These are phyloP conservation scores for Viridothelium virens DNA, from an alignment of 495 filamentous ascomycete species.

Conservation along the genomic window DNA sequence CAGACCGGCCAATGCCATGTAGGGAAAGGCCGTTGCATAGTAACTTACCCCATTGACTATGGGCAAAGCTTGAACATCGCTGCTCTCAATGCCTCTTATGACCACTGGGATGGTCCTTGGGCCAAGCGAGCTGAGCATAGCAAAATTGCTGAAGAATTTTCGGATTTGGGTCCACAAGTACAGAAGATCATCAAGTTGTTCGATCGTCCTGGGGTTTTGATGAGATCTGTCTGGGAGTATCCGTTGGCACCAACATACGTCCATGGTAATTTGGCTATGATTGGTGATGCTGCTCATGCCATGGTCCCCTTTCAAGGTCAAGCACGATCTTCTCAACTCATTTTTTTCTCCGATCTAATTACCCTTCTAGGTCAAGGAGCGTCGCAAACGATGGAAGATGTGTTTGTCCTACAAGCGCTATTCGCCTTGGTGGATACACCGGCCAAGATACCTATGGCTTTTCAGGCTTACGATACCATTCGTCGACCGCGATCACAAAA, in stretches of 20 bases:
- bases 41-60: constrained; percentile 20
- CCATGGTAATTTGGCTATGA: constrained; percentile 19
- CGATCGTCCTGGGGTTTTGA: constrained; percentile 1
- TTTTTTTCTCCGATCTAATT: neutral
- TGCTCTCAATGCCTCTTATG: constrained; percentile 2
- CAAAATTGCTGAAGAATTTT: constrained; percentile 16
- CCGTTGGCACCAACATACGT: constrained; percentile 17
- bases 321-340: too few relatives aligned
- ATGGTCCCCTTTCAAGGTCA: constrained; percentile 19
- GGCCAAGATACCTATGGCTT: constrained; percentile 13
- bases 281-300: constrained; percentile 24
- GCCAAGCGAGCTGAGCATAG: constrained; percentile 10
- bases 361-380: constrained; percentile 23
- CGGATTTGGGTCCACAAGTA: constrained; percentile 13
- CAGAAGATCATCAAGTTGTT: constrained; percentile 18
- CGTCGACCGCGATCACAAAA: constrained; percentile 17
- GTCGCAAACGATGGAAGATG: constrained; percentile 23
- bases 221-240: constrained; percentile 22
- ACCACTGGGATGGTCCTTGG: constrained; percentile 14
- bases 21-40: constrained; percentile 18
- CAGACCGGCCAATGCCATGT: neutral
- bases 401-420: constrained; percentile 18
- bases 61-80: constrained; percentile 20
- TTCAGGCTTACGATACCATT: constrained; percentile 16
- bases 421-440: constrained; percentile 10